Base-by-base conservation (phyloP, 2,329 filamentous ascomycete genomes). In the Claviceps quebecensis region DNA sequence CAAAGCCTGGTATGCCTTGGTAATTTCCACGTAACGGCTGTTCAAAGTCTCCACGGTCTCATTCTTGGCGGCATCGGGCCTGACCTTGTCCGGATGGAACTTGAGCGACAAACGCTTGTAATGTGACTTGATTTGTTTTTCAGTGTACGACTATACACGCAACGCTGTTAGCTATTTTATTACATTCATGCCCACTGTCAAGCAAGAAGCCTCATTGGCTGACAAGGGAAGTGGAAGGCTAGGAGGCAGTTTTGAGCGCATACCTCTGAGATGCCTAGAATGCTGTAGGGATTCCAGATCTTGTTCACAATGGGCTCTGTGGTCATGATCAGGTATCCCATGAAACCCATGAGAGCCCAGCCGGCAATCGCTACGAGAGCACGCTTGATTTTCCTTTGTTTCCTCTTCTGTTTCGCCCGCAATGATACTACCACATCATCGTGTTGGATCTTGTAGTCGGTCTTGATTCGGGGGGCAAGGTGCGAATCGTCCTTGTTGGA, bases 221-320 rank as follows among this genome's bases (percentile, higher is more conserved):
- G 11, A 45, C 6, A 45, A 4, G n/a, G 17, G 26, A 19, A 45
- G n/a, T 26, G n/a, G 4, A 29, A 9, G 11, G 43, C 13, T 16
- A 13, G 6, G 17, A 2, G n/a, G 37, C n/a, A 5, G 4, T 22
- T 8, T 17, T 36, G n/a, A 5, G 17, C 40, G 13, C 45, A 36
- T 53, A 88, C 85, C 68, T 90, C 86, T 59, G 86, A 81, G 52
- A 98, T 78, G 45, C 87, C 87, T 52, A 98, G 72, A 60, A 98
- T 94, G 59, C 95, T 87, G 70, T 97, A 98, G 1, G 93, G 93
- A 69, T 98, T 94, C 87, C 91, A 98, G 52, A 95, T 77, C 70
- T 93, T 88, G 47, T 82, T 77, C 34, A 75, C 69, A 1, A 81
- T 80, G 52, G 78, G 78, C 59, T 86, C 80, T 52, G 89, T 93